Evolutionary conservation across 169 alveolate species (phyloP).

Genomic region (Babesia bigemina): DNA sequence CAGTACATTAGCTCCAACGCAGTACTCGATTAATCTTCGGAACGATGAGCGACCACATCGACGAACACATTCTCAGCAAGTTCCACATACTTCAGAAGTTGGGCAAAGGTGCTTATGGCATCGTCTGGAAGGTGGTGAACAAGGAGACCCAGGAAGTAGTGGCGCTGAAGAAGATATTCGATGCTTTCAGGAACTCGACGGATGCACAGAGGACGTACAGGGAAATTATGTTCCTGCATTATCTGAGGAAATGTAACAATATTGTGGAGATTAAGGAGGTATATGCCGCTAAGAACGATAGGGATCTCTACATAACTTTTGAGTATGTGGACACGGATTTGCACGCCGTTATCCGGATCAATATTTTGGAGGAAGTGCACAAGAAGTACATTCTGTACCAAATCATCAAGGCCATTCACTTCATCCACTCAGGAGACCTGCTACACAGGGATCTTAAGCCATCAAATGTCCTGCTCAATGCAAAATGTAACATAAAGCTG

Average conservation of each 20-base stretch:
- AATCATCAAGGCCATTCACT: constrained; percentile 90
- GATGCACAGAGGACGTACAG: constrained; percentile 99
- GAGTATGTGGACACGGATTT: constrained; percentile 98
- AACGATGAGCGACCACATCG: constrained; percentile 77
- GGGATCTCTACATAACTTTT: constrained; percentile 96
- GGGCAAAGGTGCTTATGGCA: constrained; percentile 99
- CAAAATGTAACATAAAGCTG: constrained; percentile 96
- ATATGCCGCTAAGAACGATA: constrained; percentile 95
- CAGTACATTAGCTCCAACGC: neutral
- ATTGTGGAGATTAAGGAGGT: constrained; percentile 91
- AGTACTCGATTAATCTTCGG: neutral
- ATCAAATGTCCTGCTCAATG: constrained; percentile 93
- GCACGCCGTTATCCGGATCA: constrained; percentile 98
- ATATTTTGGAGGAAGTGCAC: constrained; percentile 95
- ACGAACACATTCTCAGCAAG: constrained; percentile 89
- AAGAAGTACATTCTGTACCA: constrained; percentile 91
- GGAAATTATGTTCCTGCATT: constrained; percentile 95
- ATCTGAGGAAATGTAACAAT: constrained; percentile 92
- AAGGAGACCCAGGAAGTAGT: constrained; percentile 93
- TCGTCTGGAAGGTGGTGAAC: constrained; percentile 98
- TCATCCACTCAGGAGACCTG: constrained; percentile 93
- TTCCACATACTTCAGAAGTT: constrained; percentile 86
- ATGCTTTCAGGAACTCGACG: constrained; percentile 98
- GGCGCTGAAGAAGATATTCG: constrained; percentile 98
- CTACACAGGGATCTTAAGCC: constrained; percentile 99